Evolutionary conservation across 495 filamentous ascomycete genomes (phyloP).

Genomic region (Bacidia gigantensis): DNA sequence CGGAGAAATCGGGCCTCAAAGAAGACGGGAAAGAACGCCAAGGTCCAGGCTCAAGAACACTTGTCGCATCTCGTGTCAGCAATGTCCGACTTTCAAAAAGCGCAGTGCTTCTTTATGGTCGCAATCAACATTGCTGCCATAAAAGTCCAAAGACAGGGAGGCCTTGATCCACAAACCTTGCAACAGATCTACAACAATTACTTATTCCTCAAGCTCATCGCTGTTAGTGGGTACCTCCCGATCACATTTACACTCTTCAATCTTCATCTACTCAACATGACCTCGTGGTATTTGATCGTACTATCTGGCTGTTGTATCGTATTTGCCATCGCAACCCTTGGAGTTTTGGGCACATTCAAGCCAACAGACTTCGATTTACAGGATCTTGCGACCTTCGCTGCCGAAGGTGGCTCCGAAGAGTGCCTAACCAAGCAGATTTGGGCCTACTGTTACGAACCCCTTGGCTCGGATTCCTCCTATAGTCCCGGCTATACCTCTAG

Average conservation of each 20-base stretch:
- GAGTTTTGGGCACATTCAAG: constrained; percentile 6
- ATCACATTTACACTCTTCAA: constrained; percentile 17
- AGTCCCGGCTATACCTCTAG: not conserved
- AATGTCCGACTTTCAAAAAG: constrained; percentile 18
- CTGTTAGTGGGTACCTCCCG: constrained; percentile 14
- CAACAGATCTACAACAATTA: constrained; percentile 15
- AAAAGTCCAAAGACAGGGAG: constrained; percentile 6
- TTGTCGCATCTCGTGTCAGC: constrained; percentile 6
- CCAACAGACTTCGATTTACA: not conserved
- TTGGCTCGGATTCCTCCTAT: not conserved
- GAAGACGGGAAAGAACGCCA: not conserved
- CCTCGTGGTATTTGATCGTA: constrained; percentile 16
- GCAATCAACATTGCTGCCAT: constrained; percentile 17
- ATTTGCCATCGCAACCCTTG: constrained; percentile 14
- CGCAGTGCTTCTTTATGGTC: constrained; percentile 20
- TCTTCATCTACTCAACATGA: constrained; percentile 12
- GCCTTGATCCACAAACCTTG: constrained; percentile 11
- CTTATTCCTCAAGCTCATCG: constrained; percentile 11
- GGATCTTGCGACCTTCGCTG: not conserved
- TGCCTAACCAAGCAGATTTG: not conserved
- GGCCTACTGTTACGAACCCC: not conserved
- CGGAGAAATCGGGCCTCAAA: not conserved
- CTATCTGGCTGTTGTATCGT: constrained; percentile 9
- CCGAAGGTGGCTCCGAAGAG: not conserved
- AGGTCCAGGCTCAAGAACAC: constrained; percentile 1